Percentiles rank a stretch among this genome's conserved stretches.
phyloP scores from a whole-genome alignment of 2,329 filamentous ascomycete species.

The Phaeoacremonium minimum region DNA sequence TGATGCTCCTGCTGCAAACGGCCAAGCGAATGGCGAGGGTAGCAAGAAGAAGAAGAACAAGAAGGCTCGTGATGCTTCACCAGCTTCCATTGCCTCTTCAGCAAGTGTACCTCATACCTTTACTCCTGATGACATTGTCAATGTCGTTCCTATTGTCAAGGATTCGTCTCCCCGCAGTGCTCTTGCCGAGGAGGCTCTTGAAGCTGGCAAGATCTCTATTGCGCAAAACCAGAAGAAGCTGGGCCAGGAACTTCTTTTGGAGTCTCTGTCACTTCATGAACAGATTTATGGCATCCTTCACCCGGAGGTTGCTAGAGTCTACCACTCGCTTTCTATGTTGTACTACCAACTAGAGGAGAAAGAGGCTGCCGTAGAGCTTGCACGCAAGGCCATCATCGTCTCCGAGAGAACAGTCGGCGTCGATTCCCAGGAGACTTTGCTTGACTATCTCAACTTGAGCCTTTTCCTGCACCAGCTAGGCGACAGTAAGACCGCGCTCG shows the following conservation, averaged over 20 bases:
- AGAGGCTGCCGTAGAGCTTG: conserved; percentile 88
- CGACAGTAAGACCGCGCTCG: conserved; percentile 82
- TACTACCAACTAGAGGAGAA: conserved; percentile 99
- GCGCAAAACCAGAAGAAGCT: conserved; percentile 93
- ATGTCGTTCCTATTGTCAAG: conserved; percentile 92
- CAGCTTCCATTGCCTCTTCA: conserved; percentile 37
- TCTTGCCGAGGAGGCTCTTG: conserved; percentile 90
- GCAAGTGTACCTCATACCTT: conserved; percentile 56
- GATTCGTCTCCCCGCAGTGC: conserved; percentile 88
- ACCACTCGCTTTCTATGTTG: conserved; percentile 90
- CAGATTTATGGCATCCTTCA: conserved; percentile 98
- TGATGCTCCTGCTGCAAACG: conserved; percentile 26
- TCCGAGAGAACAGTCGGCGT: conserved; percentile 91
- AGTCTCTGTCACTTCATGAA: conserved; percentile 92
- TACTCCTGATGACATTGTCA: conserved; percentile 78
- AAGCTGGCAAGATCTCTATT: conserved; percentile 94
- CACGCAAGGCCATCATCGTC: conserved; percentile 93
- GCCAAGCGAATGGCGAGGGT: conserved; percentile 35
- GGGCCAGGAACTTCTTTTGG: conserved; percentile 91
- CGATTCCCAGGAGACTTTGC: conserved; percentile 87
- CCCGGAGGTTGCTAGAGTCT: conserved; percentile 91
- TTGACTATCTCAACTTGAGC: conserved; percentile 93
- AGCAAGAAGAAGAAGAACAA: conserved; percentile 59
- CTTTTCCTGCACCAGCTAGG: conserved; percentile 90
- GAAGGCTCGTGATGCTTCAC: conserved; percentile 50